A percentile compares a stretch with the other conserved stretches of the same genome.
Conservation (phyloP, 1,284 basidiomycete species). For the Afroboletus lepidellus region DNA sequence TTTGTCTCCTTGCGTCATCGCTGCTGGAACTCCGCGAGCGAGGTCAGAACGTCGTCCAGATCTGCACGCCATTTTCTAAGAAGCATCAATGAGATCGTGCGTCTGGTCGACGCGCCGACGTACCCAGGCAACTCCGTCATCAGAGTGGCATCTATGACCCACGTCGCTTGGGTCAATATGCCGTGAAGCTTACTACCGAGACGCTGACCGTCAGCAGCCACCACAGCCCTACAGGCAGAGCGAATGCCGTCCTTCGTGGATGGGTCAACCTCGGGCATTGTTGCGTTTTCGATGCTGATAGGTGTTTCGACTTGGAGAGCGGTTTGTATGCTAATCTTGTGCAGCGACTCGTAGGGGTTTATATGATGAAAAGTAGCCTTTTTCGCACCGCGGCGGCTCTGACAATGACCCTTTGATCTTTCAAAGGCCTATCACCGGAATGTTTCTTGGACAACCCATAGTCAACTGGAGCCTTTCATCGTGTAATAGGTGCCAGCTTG, state of each 20-base stretch:
- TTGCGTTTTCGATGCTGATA: neutral
- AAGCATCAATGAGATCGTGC: neutral
- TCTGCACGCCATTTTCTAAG: neutral
- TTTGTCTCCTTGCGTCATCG: neutral
- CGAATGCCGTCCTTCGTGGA: neutral
- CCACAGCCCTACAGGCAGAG: neutral
- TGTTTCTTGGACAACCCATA: neutral
- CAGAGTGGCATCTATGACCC: neutral
- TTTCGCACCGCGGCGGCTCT: neutral
- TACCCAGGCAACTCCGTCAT: neutral
- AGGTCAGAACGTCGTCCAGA: neutral
- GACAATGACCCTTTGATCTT: neutral
- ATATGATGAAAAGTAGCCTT: neutral
- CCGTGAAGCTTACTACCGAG: neutral
- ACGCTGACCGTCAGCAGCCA: neutral
- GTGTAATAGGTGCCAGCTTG: neutral
- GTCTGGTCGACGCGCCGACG: neutral
- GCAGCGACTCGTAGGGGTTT: neutral
- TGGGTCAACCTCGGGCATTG: neutral
- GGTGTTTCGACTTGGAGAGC: neutral
- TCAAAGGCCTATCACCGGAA: neutral
- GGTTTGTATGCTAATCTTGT: neutral
- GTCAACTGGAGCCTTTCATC: neutral
- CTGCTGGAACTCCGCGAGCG: neutral
- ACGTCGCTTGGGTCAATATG: neutral